Evolutionary conservation across 805 yeast species (phyloP), one percentile per base, ranked within the genome.

Genomic region (Candida maltosa): DNA sequence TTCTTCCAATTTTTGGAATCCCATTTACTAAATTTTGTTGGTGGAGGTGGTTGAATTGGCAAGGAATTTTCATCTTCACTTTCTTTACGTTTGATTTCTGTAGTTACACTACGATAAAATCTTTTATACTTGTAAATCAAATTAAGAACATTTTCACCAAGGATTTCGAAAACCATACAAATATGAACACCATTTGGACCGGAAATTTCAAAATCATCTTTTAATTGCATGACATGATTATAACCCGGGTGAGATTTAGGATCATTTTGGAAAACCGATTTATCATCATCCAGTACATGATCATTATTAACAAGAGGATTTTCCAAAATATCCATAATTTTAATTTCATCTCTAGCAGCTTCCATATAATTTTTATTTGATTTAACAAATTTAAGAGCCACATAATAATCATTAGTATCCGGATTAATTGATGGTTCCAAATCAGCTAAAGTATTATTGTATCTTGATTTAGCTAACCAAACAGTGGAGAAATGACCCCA

Each of bases 401-500:
- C 82, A 46, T 76, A 80, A 19, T 62, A 50, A 12, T 61, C 60
- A 25, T 45, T 19, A 7, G 39, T 40, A 23, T 47, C 46, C 20
- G 35, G 23, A 21, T 21, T 21, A 21, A 10, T 8, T 7, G 23
- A 8, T 21, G 7, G 9, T 10, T 21, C 23, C 10, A 4, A 42
- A 34, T 71, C 74, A 33, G 51, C 19, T 12, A 42, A 29, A 16
- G 28, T 12, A 3, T 34, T 32, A 16, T 35, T 41, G 22, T 33
- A 37, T 24, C 44, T 26, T 10, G 46, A 37, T 27, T 45, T 50
- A 1, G 83, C 83, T 19, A 80, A 54, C 85, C 85, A 80, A n/a
- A 80, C 86, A 1, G 85, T 78, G 26, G 82, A 75, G 46, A 80
- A 80, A 48, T 79, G 83, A 23, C 87, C 86, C 83, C 83, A 78